phyloP scores from a whole-genome alignment of 1,284 basidiomycete species.

The Irpex sp. region DNA sequence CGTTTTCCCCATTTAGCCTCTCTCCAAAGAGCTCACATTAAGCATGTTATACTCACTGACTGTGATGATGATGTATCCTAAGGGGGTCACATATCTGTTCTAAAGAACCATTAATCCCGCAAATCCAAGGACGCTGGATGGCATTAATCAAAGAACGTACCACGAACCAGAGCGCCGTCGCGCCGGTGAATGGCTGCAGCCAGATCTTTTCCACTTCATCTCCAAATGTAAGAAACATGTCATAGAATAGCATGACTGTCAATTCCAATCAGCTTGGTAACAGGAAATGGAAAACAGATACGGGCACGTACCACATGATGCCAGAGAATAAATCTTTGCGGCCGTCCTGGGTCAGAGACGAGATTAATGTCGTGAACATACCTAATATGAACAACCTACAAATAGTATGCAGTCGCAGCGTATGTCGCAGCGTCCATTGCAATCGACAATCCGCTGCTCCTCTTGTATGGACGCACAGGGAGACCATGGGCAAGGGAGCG shows the following conservation, averaged over 20 bases:
- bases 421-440: conserved; percentile 11
- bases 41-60: conserved; percentile 17
- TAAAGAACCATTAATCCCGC: conserved; percentile 3
- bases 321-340: conserved; percentile 26
- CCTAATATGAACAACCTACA: conserved; percentile 15
- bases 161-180: conserved; percentile 25
- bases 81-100: conserved; percentile 25
- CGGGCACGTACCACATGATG: conserved; percentile 22
- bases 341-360: conserved; percentile 17
- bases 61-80: conserved; percentile 26
- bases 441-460: neutral
- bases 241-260: conserved; percentile 26
- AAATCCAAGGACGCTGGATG: neutral
- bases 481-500: neutral
- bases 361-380: neutral
- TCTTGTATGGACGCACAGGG: neutral
- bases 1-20: neutral
- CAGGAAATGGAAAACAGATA: neutral
- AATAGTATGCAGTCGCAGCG: conserved; percentile 18
- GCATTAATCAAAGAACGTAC: conserved; percentile 11
- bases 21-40: neutral
- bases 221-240: conserved; percentile 25
- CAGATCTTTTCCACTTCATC: conserved; percentile 28
- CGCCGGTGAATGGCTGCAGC: conserved; percentile 26
- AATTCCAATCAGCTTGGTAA: neutral